Evolutionary conservation across 192 early-diverging fungal species (phyloP), one percentile per base, ranked within the genome.

Genomic region (Dissophora ornata): DNA sequence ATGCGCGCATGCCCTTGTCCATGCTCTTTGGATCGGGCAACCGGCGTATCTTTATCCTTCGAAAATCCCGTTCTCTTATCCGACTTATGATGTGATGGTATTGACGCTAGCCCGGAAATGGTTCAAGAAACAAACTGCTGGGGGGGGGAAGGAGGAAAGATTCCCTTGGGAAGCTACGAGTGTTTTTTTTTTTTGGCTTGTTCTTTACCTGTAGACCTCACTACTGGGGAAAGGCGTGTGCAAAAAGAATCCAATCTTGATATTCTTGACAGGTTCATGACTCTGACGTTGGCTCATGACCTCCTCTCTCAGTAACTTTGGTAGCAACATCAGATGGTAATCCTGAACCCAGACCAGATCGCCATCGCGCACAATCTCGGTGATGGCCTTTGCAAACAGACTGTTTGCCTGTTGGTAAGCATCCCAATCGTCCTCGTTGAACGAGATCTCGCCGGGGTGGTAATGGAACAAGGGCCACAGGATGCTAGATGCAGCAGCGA

Each of bases 401-500:
- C 59, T 58, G 85, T 99, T 99, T 55, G 94, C 97, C 29, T 86
- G 78, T 80, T 95, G 90, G 80, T 99, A 99, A 11, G 92, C 96
- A 16, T 95, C 93, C 96, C 96, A 99, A 78, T 94, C 90, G 9
- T 88, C 88, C 75, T 95, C 93, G 79, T 96, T 91, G 69, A 99
- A 99, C 7, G 91, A 88, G 69, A 99, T 97, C 82, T 99, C 98
- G 48, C 96, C 95, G 12, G 96, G 96, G 68, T 98, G 96, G 82
- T 99, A 99, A 81, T 99, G 98, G 86, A 99, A 99, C 51, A 99
- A 83, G 6, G 98, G 98, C 98, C 96, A 98, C 36, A 99, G 89
- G 56, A 99, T 97, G 73, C 94, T 95, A 38, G 7, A 38, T n/a
- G 36, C 36, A 38, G 6, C 7, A 38, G 7, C 36, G 36, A 9